These are phyloP conservation scores for Fusarium neocosmosporiellum DNA, from an alignment of 2,329 filamentous ascomycete species.

Conservation along the genomic window DNA sequence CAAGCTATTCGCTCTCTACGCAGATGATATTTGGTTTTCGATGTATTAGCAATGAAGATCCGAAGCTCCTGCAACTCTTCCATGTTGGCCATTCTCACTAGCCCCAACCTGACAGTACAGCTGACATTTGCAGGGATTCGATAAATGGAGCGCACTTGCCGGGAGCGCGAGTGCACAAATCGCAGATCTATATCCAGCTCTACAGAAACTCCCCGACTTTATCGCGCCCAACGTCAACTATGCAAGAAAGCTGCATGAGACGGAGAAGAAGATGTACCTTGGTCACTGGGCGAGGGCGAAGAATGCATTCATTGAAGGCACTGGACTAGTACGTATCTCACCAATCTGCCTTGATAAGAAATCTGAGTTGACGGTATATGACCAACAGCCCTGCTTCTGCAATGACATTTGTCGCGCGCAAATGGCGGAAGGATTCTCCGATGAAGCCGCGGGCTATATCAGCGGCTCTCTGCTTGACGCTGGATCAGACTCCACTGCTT, in stretches of 20 bases:
- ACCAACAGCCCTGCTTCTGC: constrained; percentile 37
- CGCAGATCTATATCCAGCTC: background rate
- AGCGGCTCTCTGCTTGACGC: constrained; percentile 42
- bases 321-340: background rate
- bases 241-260: background rate
- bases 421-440: constrained; percentile 24
- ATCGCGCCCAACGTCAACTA: background rate
- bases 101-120: background rate
- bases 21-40: background rate
- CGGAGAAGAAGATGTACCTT: background rate
- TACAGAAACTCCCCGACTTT: background rate
- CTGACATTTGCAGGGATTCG: background rate
- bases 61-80: background rate
- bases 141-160: background rate
- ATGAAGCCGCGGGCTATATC: constrained; percentile 35
- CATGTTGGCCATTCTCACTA: background rate
- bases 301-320: background rate
- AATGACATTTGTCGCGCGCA: constrained; percentile 29
- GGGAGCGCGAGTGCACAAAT: background rate
- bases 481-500: constrained; percentile 46
- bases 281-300: background rate
- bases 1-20: background rate
- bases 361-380: too few species aligned
- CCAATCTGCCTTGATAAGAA: too few species aligned
- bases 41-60: background rate